Evolutionary conservation across 1,284 basidiomycete species (phyloP), one percentile per base, ranked within the genome.

Genomic region (Megacollybia platyphylla): DNA sequence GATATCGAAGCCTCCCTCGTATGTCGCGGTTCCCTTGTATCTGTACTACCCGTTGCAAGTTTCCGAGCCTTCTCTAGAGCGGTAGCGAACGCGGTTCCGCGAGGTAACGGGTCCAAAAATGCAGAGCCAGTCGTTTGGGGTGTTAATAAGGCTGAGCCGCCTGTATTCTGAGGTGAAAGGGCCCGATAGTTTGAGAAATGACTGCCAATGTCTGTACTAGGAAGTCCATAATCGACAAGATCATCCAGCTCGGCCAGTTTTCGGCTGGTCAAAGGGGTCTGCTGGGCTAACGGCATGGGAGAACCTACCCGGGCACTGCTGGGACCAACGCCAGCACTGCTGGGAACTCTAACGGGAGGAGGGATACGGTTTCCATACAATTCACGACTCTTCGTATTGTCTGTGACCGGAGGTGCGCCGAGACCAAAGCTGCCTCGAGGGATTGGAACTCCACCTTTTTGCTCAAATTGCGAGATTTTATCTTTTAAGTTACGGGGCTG

Each of bases 381-480:
- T 56, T 84, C 79, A 41, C 68, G 67, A 51, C 68, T 70, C 52
- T 63, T 70, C 34, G 62, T 54, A 28, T 65, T 62, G 8, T 58
- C 58, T 42, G 64, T 65, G 31, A 59, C 54, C 11, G 73, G 73
- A 5, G 78, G 76, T 5, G 71, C 72, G n/a, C 78, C 78, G 49
- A 83, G 61, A 9, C 72, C 81, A 57, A 86, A 85, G 47, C 78
- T 76, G 5, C 78, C 77, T 40, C 79, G 66, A n/a, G 83, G 84
- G 35, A 75, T 73, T 15, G 83, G 82, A 1, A 79, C 65, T 13
- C 76, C 79, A 39, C 84, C 84, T 54, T 83, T 79, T 59, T 68
- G 67, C 61, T 87, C 84, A 47, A 87, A 86, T 50, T 70, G 76
- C 28, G 83, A 81, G 49, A 86, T 86, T 61, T 74, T 84, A 57